Conservation (phyloP, 108 stramenopile species). For the Schizochytrium sp. region DNA sequence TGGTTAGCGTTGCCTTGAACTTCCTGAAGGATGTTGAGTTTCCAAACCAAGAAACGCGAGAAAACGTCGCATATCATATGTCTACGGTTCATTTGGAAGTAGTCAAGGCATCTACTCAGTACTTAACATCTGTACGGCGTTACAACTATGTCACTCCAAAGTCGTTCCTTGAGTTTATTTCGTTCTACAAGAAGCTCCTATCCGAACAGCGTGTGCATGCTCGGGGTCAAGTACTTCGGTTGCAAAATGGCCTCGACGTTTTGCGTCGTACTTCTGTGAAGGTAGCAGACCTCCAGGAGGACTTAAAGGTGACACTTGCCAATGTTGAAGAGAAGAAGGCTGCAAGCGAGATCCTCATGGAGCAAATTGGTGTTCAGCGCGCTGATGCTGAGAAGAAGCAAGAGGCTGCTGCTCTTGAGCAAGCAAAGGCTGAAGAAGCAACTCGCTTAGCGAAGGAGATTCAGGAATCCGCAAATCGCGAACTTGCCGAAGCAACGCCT, state of each 20-base stretch:
- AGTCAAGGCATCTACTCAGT: conserved; percentile 76
- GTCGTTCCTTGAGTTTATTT: conserved; percentile 86
- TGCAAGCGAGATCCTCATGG: conserved; percentile 83
- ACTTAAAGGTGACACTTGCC: conserved; percentile 85
- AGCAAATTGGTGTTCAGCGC: conserved; percentile 84
- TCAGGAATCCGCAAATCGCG: conserved; percentile 82
- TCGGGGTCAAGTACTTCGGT: conserved; percentile 82
- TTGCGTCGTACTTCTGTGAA: conserved; percentile 85
- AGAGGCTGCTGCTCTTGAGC: conserved; percentile 82
- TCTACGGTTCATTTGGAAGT: conserved; percentile 87
- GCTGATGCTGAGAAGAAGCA: conserved; percentile 85
- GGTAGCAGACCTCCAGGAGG: conserved; percentile 86
- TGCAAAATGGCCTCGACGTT: conserved; percentile 88
- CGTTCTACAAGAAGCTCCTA: conserved; percentile 87
- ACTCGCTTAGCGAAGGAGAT: conserved; percentile 81
- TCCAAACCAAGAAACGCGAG: conserved; percentile 64
- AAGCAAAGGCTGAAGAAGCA: conserved; percentile 81
- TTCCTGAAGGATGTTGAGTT: conserved; percentile 84
- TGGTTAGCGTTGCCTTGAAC: conserved; percentile 84
- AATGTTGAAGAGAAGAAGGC: conserved; percentile 88
- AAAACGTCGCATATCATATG: conserved; percentile 85
- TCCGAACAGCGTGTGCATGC: conserved; percentile 81
- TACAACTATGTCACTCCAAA: conserved; percentile 94
- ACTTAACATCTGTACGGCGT: conserved; percentile 80
- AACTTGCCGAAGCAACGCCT: conserved; percentile 87